Base-by-base conservation (phyloP, 1,284 basidiomycete genomes). In the Cryptococcus sp. region DNA sequence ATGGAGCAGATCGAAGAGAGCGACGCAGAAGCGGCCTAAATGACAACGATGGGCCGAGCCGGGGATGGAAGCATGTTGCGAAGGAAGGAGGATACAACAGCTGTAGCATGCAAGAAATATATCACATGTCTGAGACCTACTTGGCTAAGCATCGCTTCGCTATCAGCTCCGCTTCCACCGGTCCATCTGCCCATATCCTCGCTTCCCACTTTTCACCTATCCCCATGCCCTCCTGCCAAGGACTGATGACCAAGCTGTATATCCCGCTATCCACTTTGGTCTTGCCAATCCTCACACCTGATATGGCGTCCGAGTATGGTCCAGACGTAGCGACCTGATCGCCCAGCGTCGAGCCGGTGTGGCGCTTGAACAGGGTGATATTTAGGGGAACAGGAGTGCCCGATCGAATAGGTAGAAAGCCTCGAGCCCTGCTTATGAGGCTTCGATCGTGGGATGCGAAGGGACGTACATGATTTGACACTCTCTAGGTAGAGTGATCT, bases 231-330 rank as follows among this genome's bases (percentile, higher is more conserved):
- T 79, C 76, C 35, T 78, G 77, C 64, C 82, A 87, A 1, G 85
- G 86, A 11, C 85, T 87, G 1, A 85, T 84, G 2, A 91, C 77
- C 16, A 84, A 68, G 54, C 82, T 75, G 67, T 92, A 92, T 48
- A 75, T 79, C 3, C 86, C 87, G 2, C 80, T 69, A 10, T 74
- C 72, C 25, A 87, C 55, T 24, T 75, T 71, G 9, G 76, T 69
- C 25, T 76, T 74, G 1, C 79, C 77, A 2, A 82, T 84, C n/a
- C 77, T 77, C 1, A 84, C 86, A 0, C 86, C 87, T 1, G 82
- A 79, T 12, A 82, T 71, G 0, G 79, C 75, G 56, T 91, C 86
- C 19, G 81, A 79, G 62, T 90, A 92, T 0, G 84, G 79, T 2
- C 88, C 87, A 0, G 87, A 87, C 0, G 86, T 86, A 1, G 77